Percentiles rank a stretch among this genome's conserved stretches.
Conservation (phyloP, 108 stramenopile genomes). For the Discostella pseudostelligera region DNA sequence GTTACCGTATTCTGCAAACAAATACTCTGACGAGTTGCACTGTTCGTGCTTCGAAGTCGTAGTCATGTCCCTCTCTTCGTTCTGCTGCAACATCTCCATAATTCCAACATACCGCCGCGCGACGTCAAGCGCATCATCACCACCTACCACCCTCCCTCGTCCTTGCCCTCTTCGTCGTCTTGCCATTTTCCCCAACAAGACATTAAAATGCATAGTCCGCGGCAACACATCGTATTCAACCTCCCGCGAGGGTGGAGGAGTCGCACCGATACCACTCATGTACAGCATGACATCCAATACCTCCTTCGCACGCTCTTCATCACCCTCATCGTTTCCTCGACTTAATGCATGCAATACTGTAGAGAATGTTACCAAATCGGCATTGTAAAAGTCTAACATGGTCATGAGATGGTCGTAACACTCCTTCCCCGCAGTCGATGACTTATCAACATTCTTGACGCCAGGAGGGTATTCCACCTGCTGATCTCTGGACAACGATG, state of each 20-base stretch:
- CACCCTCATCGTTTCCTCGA: conserved; percentile 8
- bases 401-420: conserved; percentile 29
- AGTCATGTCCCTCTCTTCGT: not conserved
- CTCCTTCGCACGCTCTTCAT: conserved; percentile 21
- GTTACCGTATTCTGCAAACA: not conserved
- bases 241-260: not conserved
- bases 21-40: too few relatives aligned
- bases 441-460: not conserved
- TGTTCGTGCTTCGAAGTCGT: too few relatives aligned
- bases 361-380: conserved; percentile 33
- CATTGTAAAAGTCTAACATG: conserved; percentile 30
- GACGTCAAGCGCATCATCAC: conserved; percentile 6
- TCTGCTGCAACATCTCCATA: conserved; percentile 28
- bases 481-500: conserved; percentile 23
- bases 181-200: conserved; percentile 33
- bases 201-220: conserved; percentile 35
- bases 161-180: not conserved
- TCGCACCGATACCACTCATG: conserved; percentile 9
- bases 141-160: not conserved
- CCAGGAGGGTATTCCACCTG: not conserved
- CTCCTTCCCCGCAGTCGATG: too few relatives aligned
- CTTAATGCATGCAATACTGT: conserved; percentile 30
- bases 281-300: conserved; percentile 38
- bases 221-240: conserved; percentile 29
- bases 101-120: conserved; percentile 23